Base-by-base conservation (phyloP, 208 protist genomes). In the Crithidia fasciculata region DNA sequence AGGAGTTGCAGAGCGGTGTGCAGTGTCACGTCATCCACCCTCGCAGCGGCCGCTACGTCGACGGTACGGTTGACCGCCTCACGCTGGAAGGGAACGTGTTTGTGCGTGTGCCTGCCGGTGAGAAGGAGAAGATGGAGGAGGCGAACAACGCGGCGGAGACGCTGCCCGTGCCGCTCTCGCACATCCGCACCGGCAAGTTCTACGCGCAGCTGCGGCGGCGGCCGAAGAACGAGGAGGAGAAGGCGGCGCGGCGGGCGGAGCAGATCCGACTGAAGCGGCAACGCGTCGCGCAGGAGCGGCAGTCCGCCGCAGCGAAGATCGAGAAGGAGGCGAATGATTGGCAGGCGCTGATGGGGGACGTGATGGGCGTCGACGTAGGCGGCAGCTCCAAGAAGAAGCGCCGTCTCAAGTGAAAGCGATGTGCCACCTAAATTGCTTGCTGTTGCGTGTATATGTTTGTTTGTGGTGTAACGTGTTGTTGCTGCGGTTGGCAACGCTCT, bases 21-120 rank as follows among this genome's bases (percentile, higher is more conserved):
- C n/a, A 52, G 44, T 95, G 91, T 39, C 88, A 93, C 60, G 88
- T 85, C 6, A 85, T 95, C 63, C 59, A 91, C 67, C 87, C 90
- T 2, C 60, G 43, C 37, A 76, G 55, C 4, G 80, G 83, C 1
- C 70, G 52, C 66, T 95, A 85, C 70, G 72, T 49, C 8, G 40
- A 61, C 12, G 83, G 84, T 18, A 70, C 69, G 45, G 86, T 95
- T 43, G 86, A 91, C 39, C 86, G 88, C 4, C 81, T 93, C n/a
- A 92, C 88, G n/a, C 70, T 93, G 15, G 79, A 87, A 8, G 83
- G 86, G 16, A 87, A 78, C 12, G 88, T 91, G 12, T 74, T 90
- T 41, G 82, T 95, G 50, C 56, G 69, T 39, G 68, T 74, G 62
- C 66, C 55, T 15, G 44, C 59, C 49, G 69, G 16, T 19, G 61